A percentile compares a stretch with the other conserved stretches of the same genome.
These are phyloP conservation scores for Fraxinus angustifolia DNA, from an alignment of 305 asterid genomes.

Conservation along the genomic window DNA sequence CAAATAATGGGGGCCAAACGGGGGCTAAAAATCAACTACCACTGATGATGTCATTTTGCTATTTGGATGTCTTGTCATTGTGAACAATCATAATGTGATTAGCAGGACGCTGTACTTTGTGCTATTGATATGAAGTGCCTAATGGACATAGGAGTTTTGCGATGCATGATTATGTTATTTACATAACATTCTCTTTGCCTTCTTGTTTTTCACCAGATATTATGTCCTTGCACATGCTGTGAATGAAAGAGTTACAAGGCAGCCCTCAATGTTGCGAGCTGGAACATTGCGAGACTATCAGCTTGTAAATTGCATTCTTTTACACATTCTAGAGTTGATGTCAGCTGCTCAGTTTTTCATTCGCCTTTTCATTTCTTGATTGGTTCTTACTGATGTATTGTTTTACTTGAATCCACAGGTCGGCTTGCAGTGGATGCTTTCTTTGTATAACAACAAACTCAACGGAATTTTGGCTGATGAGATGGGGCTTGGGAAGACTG, in stretches of 20 bases:
- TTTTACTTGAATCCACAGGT: slow-evolving; percentile 60
- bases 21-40: not conserved
- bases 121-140: slow-evolving; percentile 13
- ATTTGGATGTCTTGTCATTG: not conserved
- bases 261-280: slow-evolving; percentile 94
- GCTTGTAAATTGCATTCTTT: slow-evolving; percentile 58
- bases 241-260: slow-evolving; percentile 84
- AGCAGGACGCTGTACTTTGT: slow-evolving; percentile 2
- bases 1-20: not conserved
- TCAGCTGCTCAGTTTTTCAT: slow-evolving; percentile 20
- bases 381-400: slow-evolving; percentile 20
- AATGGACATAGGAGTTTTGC: slow-evolving; percentile 10
- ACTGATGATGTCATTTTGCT: slow-evolving; percentile 1
- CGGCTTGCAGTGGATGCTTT: slow-evolving; percentile 99
- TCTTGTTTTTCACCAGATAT: slow-evolving; percentile 51
- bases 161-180: slow-evolving; percentile 12
- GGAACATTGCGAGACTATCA: slow-evolving; percentile 98
- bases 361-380: slow-evolving; percentile 8
- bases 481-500: slow-evolving; percentile 99
- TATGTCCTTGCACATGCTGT: slow-evolving; percentile 99
- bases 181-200: not conserved
- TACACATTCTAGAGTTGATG: slow-evolving; percentile 10
- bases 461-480: slow-evolving; percentile 99
- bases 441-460: slow-evolving; percentile 90
- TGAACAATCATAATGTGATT: not conserved